These are phyloP conservation scores for Colletotrichum cuscutae DNA, from an alignment of 2,329 filamentous ascomycete species.

Conservation along the genomic window DNA sequence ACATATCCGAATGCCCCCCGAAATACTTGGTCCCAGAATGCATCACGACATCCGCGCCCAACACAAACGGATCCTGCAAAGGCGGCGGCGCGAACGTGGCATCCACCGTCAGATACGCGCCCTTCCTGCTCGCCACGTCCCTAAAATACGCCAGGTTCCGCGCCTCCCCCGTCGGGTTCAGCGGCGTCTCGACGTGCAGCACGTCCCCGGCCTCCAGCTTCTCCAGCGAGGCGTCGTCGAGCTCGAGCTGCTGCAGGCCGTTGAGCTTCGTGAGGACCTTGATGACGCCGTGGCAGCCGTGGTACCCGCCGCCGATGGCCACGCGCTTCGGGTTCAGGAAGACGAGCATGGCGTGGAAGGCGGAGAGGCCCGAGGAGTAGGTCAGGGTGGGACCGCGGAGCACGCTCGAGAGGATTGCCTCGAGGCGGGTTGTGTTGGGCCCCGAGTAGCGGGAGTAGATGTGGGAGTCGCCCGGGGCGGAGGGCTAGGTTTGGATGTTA, in stretches of 20 bases:
- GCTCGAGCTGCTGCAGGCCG: slow-evolving; percentile 76
- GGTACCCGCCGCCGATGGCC: slow-evolving; percentile 87
- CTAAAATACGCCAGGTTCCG: slow-evolving; percentile 79
- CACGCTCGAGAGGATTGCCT: slow-evolving; percentile 81
- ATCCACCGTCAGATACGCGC: slow-evolving; percentile 85
- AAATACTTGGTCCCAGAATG: slow-evolving; percentile 97
- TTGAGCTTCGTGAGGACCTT: slow-evolving; percentile 78
- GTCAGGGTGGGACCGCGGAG: slow-evolving; percentile 77
- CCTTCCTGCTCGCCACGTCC: slow-evolving; percentile 74
- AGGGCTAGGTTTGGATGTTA: slow-evolving; percentile 49
- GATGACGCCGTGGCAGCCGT: slow-evolving; percentile 92
- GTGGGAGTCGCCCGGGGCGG: slow-evolving; percentile 69
- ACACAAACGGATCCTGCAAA: slow-evolving; percentile 84
- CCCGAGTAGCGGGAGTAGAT: slow-evolving; percentile 85
- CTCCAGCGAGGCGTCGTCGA: slow-evolving; percentile 58
- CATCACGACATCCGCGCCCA: slow-evolving; percentile 88
- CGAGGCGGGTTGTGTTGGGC: slow-evolving; percentile 86
- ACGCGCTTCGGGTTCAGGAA: slow-evolving; percentile 84
- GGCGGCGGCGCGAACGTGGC: slow-evolving; percentile 93
- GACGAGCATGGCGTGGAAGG: slow-evolving; percentile 90
- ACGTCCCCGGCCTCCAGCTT: slow-evolving; percentile 82
- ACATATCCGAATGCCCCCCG: slow-evolving; percentile 92
- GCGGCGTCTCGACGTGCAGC: slow-evolving; percentile 90
- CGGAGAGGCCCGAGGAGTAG: slow-evolving; percentile 86
- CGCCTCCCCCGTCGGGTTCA: slow-evolving; percentile 90